phyloP scores from a whole-genome alignment of 2,329 filamentous ascomycete species.

The Ilyonectria robusta region DNA sequence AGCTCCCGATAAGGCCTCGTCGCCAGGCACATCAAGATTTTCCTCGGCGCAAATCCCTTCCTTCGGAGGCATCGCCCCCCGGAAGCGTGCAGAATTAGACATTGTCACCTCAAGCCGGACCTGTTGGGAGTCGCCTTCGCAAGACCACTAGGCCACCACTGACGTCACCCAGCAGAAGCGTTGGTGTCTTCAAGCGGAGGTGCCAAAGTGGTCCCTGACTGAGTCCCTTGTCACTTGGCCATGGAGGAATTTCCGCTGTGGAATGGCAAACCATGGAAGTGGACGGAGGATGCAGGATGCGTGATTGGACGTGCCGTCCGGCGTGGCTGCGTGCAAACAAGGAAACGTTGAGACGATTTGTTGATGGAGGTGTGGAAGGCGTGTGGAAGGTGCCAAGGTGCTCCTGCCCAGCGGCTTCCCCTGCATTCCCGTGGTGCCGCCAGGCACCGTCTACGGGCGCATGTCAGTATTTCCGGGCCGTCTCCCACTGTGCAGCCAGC shows the following conservation, averaged over 20 bases:
- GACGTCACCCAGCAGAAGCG: constrained; percentile 42
- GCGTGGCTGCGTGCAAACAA: not conserved
- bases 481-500: constrained; percentile 29
- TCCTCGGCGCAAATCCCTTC: constrained; percentile 33
- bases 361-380: not conserved
- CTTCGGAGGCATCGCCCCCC: constrained; percentile 25
- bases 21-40: constrained; percentile 11
- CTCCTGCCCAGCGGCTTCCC: constrained; percentile 20
- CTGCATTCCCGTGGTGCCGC: constrained; percentile 39
- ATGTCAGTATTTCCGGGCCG: constrained; percentile 17
- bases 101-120: constrained; percentile 20
- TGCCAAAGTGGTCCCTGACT: not conserved
- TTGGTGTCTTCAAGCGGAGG: constrained; percentile 1
- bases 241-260: constrained; percentile 27
- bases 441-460: constrained; percentile 36
- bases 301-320: not conserved
- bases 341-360: not conserved
- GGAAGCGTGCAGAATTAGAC: constrained; percentile 30
- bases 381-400: not conserved
- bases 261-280: not conserved
- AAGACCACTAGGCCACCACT: constrained; percentile 25
- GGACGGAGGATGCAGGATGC: not conserved
- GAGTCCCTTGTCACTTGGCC: constrained; percentile 21
- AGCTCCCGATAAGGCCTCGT: constrained; percentile 22
- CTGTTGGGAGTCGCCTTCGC: constrained; percentile 24